Evolutionary conservation across 129 eudicot species (phyloP), one percentile per base, ranked within the genome.

Genomic region (Arctium minus): DNA sequence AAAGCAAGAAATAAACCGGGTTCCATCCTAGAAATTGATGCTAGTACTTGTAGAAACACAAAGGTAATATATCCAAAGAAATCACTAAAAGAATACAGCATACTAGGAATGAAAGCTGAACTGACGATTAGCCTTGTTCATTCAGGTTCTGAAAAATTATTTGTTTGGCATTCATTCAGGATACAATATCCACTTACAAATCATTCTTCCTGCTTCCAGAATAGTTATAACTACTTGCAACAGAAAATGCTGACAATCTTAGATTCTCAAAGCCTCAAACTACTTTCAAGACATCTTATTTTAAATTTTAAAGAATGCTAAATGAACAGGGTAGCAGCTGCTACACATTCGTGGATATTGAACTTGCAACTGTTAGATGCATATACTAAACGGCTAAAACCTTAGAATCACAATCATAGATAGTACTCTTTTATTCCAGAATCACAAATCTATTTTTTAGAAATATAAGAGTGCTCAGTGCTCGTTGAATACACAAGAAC

Each of bases 371-470:
- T n/a, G 29, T 60, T 17, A 60, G 9, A 60, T 60, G 27, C 30
- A 60, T 60, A 60, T 60, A 60, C 9, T 17, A 17, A 60, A 60
- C 29, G n/a, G 68, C 68, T n/a, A 60, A 17, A 60, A 60, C n/a
- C 68, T 60, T 60, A 60, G 27, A n/a, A 5, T 50, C 18, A 13
- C 68, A 60, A 60, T n/a, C 27, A 60, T 17, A 60, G 29, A 60
- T 60, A n/a, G 68, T n/a, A 60, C 68, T 8, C 80, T 79, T 31
- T 46, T 73, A 17, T 73, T 81, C 67, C 72, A 62, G 67, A 78
- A 62, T 64, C 62, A 60, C 65, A 60, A 73, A 81, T 44, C 11
- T 32, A 67, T 13, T 29, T 42, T 68, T 5, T 42, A n/a, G 6
- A 82, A 73, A 10, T 60, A 64, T 39, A 46, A 44, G 37, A n/a